Evolutionary conservation across 2,329 filamentous ascomycete species (phyloP).

Genomic region (Aspergillus calidoustus): DNA sequence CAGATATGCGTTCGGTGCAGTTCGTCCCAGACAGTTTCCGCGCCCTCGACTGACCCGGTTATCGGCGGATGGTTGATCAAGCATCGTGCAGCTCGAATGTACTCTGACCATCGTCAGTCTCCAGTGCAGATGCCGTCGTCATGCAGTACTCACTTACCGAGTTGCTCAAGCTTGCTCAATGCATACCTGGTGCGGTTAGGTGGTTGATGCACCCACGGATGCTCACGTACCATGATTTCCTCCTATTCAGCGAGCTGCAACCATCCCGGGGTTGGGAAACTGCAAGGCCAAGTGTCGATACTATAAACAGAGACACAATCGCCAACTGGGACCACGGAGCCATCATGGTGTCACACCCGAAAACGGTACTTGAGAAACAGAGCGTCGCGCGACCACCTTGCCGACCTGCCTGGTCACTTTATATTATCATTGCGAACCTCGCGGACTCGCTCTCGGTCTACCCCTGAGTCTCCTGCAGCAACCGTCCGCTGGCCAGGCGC

Average conservation of each 20-base stretch:
- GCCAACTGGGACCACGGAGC: neutral
- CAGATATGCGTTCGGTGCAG: conserved; percentile 11
- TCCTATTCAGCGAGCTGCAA: conserved; percentile 5
- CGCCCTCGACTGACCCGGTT: conserved; percentile 1
- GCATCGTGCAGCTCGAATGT: conserved; percentile 10
- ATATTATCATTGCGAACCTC: neutral
- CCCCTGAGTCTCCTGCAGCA: neutral
- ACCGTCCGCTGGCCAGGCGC: neutral
- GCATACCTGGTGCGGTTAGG: neutral
- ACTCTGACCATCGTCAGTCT: conserved; percentile 1
- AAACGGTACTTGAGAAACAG: neutral
- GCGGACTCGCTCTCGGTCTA: neutral
- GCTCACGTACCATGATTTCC: conserved; percentile 11
- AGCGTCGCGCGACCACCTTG: neutral
- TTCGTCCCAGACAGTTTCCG: conserved; percentile 8
- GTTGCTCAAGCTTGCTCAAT: conserved; percentile 5
- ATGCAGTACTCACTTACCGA: neutral
- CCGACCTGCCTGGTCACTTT: neutral
- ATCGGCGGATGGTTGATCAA: conserved; percentile 13
- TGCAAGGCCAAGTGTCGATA: neutral
- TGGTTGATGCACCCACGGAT: neutral
- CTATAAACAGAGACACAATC: neutral
- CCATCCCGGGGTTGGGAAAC: neutral
- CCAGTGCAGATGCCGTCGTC: neutral
- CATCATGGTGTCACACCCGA: neutral